phyloP scores from a whole-genome alignment of 192 early-diverging fungal genomes.

The Podila epicladia region DNA sequence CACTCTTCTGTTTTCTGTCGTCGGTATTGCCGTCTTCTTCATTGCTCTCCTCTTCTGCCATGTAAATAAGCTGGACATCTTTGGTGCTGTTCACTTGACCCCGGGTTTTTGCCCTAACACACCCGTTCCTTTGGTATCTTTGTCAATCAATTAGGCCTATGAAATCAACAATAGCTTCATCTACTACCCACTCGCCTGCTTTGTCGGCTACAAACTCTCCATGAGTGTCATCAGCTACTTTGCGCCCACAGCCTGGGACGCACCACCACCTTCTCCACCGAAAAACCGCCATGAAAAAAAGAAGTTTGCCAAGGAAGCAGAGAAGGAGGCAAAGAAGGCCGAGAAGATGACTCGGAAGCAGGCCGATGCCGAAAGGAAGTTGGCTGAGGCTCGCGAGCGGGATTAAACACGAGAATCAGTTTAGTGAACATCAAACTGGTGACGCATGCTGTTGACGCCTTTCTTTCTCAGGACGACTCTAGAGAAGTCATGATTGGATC shows the following conservation, averaged over 20 bases:
- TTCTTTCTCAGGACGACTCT: background rate
- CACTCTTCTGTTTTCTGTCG: conserved; percentile 19
- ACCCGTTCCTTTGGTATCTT: background rate
- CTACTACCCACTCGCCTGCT: conserved; percentile 33
- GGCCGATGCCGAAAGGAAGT: conserved; percentile 39
- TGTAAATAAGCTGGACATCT: conserved; percentile 9
- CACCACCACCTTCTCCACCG: conserved; percentile 26
- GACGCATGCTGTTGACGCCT: background rate
- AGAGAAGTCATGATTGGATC: background rate
- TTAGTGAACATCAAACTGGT: too few relatives aligned
- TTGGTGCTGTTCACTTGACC: background rate
- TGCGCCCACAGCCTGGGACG: conserved; percentile 34
- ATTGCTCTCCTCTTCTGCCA: conserved; percentile 41
- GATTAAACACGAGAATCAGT: background rate
- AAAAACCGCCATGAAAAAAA: conserved; percentile 47
- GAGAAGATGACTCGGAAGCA: conserved; percentile 23
- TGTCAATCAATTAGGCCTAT: conserved; percentile 26
- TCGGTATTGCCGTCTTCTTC: conserved; percentile 25
- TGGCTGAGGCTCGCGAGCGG: conserved; percentile 27
- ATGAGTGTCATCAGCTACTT: conserved; percentile 25
- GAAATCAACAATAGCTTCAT: conserved; percentile 29
- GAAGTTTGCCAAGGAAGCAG: conserved; percentile 41
- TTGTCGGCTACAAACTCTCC: conserved; percentile 30
- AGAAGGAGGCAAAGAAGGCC: conserved; percentile 14
- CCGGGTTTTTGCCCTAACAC: background rate